Percentiles rank a stretch among this genome's conserved stretches.
Conservation (phyloP, 129 eudicot genomes). For the Flaveria trinervia region DNA sequence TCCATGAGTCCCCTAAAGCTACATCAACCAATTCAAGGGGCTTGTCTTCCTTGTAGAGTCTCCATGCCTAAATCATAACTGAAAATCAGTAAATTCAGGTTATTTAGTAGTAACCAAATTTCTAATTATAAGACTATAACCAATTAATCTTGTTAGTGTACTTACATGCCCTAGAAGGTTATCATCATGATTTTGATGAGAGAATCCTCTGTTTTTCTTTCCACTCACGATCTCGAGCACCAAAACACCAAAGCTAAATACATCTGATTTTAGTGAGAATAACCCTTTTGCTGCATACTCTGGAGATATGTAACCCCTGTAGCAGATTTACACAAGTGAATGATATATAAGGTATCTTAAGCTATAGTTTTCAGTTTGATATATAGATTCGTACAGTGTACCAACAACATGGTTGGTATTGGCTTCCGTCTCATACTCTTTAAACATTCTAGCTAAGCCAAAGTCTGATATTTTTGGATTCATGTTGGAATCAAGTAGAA, state of each 20-base stretch:
- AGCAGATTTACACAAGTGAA: not conserved
- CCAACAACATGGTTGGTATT: constrained; percentile 34
- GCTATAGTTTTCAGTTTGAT: not conserved
- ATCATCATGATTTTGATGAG: constrained; percentile 12
- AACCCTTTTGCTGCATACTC: constrained; percentile 11
- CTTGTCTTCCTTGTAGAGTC: constrained; percentile 25
- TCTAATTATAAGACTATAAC: not conserved
- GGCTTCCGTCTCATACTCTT: constrained; percentile 34
- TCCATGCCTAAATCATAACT: constrained; percentile 33
- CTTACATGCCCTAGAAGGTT: constrained; percentile 41
- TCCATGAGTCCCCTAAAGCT: constrained; percentile 3
- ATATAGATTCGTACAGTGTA: constrained; percentile 39
- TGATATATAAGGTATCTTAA: not conserved
- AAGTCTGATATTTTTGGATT: constrained; percentile 49
- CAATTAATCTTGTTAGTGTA: not conserved
- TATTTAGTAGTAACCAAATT: not conserved
- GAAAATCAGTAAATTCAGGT: not conserved
- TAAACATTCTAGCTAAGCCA: constrained; percentile 44
- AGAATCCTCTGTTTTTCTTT: constrained; percentile 40
- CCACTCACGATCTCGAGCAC: constrained; percentile 37
- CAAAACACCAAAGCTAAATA: constrained; percentile 36
- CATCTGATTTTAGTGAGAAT: constrained; percentile 15
- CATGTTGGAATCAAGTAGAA: constrained; percentile 18
- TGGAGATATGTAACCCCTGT: constrained; percentile 11
- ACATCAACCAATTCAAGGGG: constrained; percentile 22